Base-by-base conservation (phyloP, 108 stramenopile species). In the Nannochloropsis salina region DNA sequence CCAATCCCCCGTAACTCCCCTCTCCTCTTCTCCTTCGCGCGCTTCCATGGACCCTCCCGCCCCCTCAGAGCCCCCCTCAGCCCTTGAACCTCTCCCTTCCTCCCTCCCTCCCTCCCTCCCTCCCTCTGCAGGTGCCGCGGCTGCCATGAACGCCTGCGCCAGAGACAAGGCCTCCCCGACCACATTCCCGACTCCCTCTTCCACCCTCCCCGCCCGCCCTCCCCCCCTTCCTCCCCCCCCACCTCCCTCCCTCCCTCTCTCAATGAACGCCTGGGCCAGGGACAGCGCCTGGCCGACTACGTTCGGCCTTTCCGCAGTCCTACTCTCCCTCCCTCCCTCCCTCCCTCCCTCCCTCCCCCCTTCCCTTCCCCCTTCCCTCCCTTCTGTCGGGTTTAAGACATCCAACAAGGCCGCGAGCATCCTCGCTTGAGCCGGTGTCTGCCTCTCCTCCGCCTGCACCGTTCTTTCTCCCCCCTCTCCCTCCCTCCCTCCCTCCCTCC, bases 401-500 rank as follows among this genome's bases (percentile, higher is more conserved):
- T 9, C 47, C 47, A 51, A 12, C 47, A 51, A n/a, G n/a, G n/a
- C n/a, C n/a, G n/a, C n/a, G n/a, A n/a, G n/a, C n/a, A n/a, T n/a
- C n/a, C n/a, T n/a, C n/a, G n/a, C 47, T 12, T 51, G 47, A 51
- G 47, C 10, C 2, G 12, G 47, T 51, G 10, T 51, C 47, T 51
- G 10, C 47, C 12, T 9, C 10, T 9, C 47, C 47, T 11, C 47
- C 9, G 47, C 47, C 47, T 12, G 47, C 47, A 51, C 12, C 10
- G 47, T 12, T 51, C 47, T 9, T 12, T 11, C 47, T 9, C 10
- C 47, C 47, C 47, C 12, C 47, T 12, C 47, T 51, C 47, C 47
- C 47, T 74, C 47, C 47, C 47, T 51, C 47, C 47, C 47, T 51
- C 47, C 47, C 47, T 51, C 47, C 47, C 47, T 51, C 47, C 47